These are phyloP conservation scores for Linnemannia zychae DNA, from an alignment of 192 early-diverging fungal species.

Conservation along the genomic window DNA sequence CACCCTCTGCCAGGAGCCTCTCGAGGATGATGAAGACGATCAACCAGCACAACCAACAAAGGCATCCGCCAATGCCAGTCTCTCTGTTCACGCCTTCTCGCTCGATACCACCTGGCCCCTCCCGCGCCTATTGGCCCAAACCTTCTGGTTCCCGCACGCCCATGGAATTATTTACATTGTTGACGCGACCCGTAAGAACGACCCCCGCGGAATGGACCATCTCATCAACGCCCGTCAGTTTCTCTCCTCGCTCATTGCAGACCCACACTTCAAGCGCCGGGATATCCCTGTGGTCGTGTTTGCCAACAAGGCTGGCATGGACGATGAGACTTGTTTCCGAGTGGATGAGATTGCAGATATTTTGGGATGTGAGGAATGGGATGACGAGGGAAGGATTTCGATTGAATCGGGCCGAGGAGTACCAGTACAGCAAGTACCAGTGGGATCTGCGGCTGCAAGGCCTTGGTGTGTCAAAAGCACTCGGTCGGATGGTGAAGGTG, in stretches of 20 bases:
- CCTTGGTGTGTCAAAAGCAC: slow-evolving; percentile 56
- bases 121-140: slow-evolving; percentile 34
- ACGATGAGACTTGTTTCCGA: slow-evolving; percentile 43
- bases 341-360: slow-evolving; percentile 57
- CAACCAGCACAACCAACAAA: neutral
- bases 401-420: neutral
- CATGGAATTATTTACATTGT: slow-evolving; percentile 55
- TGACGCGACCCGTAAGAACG: slow-evolving; percentile 54
- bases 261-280: slow-evolving; percentile 22
- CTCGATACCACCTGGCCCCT: slow-evolving; percentile 53
- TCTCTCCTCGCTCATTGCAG: slow-evolving; percentile 31
- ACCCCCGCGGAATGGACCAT: slow-evolving; percentile 46
- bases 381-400: slow-evolving; percentile 14
- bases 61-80: slow-evolving; percentile 30
- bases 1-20: neutral
- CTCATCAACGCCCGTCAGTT: slow-evolving; percentile 47
- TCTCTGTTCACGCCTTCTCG: slow-evolving; percentile 48
- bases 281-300: slow-evolving; percentile 51
- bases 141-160: slow-evolving; percentile 50
- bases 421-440: neutral
- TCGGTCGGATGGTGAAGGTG: slow-evolving; percentile 43
- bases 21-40: neutral
- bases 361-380: slow-evolving; percentile 53
- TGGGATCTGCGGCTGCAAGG: slow-evolving; percentile 5
- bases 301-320: slow-evolving; percentile 50